Conservation (phyloP, 164 flowering plant species). For the Tinospora cordifolia region DNA sequence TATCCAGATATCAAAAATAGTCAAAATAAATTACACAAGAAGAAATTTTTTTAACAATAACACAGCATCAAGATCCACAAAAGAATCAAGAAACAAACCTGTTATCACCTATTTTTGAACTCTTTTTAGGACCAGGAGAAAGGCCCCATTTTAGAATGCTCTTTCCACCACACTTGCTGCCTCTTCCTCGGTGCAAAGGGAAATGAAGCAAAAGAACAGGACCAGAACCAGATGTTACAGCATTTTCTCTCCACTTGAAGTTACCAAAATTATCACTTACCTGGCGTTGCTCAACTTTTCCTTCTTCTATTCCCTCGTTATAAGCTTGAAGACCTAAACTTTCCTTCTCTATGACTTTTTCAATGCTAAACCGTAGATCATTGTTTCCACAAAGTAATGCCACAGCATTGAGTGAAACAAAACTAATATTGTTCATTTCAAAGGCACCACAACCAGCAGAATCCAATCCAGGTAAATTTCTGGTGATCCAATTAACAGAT, state of each 20-base stretch:
- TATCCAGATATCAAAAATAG: not conserved
- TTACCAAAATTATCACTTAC: constrained; percentile 9
- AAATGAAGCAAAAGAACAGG: constrained; percentile 70
- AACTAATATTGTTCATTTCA: constrained; percentile 49
- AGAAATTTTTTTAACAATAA: not conserved
- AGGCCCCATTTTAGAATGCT: constrained; percentile 7
- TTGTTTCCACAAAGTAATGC: constrained; percentile 62
- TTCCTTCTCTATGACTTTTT: constrained; percentile 52
- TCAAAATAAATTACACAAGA: not conserved
- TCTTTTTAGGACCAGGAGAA: constrained; percentile 2
- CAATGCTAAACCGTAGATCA: constrained; percentile 44
- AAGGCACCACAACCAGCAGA: constrained; percentile 59
- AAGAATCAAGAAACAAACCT: constrained; percentile 10
- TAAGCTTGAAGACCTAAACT: constrained; percentile 29
- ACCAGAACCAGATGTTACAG: constrained; percentile 45
- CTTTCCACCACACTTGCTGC: constrained; percentile 12
- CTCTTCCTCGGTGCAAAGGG: constrained; percentile 35
- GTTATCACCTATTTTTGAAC: constrained; percentile 3
- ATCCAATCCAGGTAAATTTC: constrained; percentile 55
- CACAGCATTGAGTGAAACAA: constrained; percentile 59
- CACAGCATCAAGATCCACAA: not conserved
- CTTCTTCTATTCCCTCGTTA: constrained; percentile 12
- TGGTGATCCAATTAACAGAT: constrained; percentile 32
- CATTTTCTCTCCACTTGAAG: constrained; percentile 41
- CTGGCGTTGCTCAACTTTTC: constrained; percentile 4